A percentile compares a stretch with the other conserved stretches of the same genome.
Evolutionary conservation across 2,329 filamentous ascomycete species (phyloP).

Genomic region (Thelonectria olida): DNA sequence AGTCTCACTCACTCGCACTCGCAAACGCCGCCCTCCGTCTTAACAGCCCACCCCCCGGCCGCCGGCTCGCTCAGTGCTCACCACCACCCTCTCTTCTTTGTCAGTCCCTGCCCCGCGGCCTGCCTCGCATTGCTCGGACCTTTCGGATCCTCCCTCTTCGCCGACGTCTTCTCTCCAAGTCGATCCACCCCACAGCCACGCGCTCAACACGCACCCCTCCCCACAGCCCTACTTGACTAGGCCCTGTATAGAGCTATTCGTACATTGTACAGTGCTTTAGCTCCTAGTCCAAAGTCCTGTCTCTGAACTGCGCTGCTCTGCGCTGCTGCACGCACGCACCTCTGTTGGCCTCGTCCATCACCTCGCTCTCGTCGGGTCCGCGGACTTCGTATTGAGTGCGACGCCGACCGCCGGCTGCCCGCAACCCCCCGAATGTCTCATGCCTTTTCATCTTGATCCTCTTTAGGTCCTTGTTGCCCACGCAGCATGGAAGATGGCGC

Average conservation of each 20-base stretch:
- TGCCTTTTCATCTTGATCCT: constrained; percentile 27
- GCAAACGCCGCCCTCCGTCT: not conserved
- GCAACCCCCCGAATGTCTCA: constrained; percentile 25
- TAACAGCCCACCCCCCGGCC: not conserved
- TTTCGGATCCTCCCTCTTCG: constrained; percentile 11
- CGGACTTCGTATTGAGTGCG: constrained; percentile 32
- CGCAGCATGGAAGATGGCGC: constrained; percentile 50
- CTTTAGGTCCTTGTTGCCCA: constrained; percentile 34
- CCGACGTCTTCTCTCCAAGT: constrained; percentile 3
- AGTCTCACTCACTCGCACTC: not conserved
- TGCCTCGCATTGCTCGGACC: constrained; percentile 12
- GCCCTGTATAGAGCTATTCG: not conserved
- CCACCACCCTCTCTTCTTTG: not conserved
- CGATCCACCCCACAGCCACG: constrained; percentile 15
- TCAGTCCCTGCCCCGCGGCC: not conserved
- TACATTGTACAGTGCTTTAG: not conserved
- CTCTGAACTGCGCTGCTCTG: not conserved
- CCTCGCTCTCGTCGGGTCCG: constrained; percentile 33
- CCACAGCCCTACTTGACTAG: constrained; percentile 16
- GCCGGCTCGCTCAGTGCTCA: not conserved
- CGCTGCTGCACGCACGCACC: not conserved
- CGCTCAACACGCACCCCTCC: constrained; percentile 14
- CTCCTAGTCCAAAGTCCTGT: not conserved
- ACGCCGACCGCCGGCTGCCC: constrained; percentile 37
- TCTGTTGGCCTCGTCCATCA: constrained; percentile 20